Percentiles rank a stretch among this genome's conserved stretches.
Conservation (phyloP, 1,284 basidiomycete species). For the Puccinia triticina region DNA sequence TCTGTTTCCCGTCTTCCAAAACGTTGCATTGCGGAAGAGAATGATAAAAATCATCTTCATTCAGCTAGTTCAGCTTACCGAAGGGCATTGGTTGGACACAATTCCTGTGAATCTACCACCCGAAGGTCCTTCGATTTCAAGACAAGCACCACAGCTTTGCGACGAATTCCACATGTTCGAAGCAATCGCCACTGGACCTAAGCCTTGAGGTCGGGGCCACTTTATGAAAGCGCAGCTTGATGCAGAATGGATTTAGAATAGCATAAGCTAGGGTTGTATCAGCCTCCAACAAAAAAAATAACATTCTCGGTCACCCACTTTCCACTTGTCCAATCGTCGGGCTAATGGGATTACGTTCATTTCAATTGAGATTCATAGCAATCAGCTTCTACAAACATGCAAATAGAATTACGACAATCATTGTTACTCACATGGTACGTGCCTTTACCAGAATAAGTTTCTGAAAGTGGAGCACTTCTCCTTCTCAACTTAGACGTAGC, state of each 20-base stretch:
- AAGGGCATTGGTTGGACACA: slow-evolving; percentile 21
- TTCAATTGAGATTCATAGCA: background rate
- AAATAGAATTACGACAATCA: background rate
- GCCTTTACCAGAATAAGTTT: background rate
- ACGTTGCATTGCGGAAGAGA: too few species aligned
- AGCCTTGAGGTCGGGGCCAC: slow-evolving; percentile 26
- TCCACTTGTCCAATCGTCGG: background rate
- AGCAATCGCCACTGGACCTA: slow-evolving; percentile 25
- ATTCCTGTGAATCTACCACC: background rate
- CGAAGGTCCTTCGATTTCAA: slow-evolving; percentile 25
- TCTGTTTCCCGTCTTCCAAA: too few species aligned
- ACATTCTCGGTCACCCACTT: background rate
- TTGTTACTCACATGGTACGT: background rate
- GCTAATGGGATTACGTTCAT: background rate
- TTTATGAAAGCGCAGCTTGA: slow-evolving; percentile 31
- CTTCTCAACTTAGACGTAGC: background rate
- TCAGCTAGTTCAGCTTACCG: slow-evolving; percentile 15
- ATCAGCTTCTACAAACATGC: background rate
- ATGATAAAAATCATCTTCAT: background rate
- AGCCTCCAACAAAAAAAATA: background rate
- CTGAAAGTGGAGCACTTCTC: background rate
- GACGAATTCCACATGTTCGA: slow-evolving; percentile 28
- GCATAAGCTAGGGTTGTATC: background rate
- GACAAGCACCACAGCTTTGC: slow-evolving; percentile 23
- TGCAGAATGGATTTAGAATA: background rate